Base-by-base conservation (phyloP, 73 alveolate genomes). In the Tetrahymena thermophila region DNA sequence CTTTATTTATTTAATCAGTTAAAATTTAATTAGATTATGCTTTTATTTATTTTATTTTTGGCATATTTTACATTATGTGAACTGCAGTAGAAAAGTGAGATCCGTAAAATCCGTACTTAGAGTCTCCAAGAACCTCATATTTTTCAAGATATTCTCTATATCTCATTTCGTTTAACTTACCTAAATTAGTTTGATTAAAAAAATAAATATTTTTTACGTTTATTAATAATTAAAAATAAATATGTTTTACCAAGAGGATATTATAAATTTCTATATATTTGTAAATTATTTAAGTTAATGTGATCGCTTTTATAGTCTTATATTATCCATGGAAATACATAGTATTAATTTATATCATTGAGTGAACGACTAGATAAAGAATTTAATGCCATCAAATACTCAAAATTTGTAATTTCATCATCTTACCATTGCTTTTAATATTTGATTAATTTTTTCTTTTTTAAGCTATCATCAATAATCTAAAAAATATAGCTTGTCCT, bases 291-390 rank as follows among this genome's bases (percentile, higher is more conserved):
- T 83, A 97, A 71, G 84, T 98, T 98, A 14, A 97, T 94, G 10
- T 85, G 96, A 1, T 71, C 94, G 35, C 43, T 93, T 44, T 94
- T 93, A 84, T 85, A 95, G 35, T 95, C 84, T 35, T 43, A 94
- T 71, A 98, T 40, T 38, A 99, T 96, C 99, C 99, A 99, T 2
- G 99, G 99, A 94, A 98, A 99, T 25, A 99, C 99, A n/a, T 99
- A 99, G 94, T 99, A 99, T 94, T 99, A 98, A 43, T 95, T 95
- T 23, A 85, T 97, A 96, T 43, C 99, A 96, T 95, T 96, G 96
- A 94, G 96, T 96, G 94, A 96, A 97, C 97, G 93, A 19, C 97
- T 94, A 28, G 98, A 95, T 40, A 98, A 97, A 35, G 96, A 93
- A 96, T 98, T 98, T 17, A 99, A 96, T 93, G 98, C 99, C 14